Percentiles rank a stretch among this genome's conserved stretches.
Evolutionary conservation across 257 asterid genomes (phyloP).

Genomic region (Perilla frutescens): DNA sequence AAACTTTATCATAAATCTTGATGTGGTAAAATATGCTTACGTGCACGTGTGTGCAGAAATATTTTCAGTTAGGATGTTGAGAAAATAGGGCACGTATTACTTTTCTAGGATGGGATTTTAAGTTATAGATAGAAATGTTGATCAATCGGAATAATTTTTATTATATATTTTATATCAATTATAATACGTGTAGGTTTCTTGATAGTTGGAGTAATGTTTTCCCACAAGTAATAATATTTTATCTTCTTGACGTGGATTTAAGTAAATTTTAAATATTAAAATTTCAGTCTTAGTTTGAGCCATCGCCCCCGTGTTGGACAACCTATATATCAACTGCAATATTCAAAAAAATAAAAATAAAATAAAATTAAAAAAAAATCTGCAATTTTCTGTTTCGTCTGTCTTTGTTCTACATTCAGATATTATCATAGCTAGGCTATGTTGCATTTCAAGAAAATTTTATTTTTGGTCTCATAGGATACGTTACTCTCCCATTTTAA

Average conservation of each 20-base stretch:
- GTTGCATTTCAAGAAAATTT: no score
- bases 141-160: background rate
- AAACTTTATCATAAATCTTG: background rate
- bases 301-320: no score
- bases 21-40: background rate
- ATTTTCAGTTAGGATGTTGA: background rate
- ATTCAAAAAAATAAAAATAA: no score
- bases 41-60: slow-evolving; percentile 6
- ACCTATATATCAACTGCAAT: no score
- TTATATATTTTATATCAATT: background rate
- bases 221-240: background rate
- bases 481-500: no score
- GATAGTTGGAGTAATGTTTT: slow-evolving; percentile 6
- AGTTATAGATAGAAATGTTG: background rate
- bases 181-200: slow-evolving; percentile 7
- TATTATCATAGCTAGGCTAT: no score
- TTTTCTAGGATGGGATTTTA: background rate
- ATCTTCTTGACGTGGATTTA: background rate
- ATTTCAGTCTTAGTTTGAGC: no score
- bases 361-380: no score
- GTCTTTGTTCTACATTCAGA: no score
- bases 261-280: background rate
- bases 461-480: no score
- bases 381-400: no score
- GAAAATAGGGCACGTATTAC: slow-evolving; percentile 4